Conservation (phyloP, 78 protist genomes). For the Fonticula alba region DNA sequence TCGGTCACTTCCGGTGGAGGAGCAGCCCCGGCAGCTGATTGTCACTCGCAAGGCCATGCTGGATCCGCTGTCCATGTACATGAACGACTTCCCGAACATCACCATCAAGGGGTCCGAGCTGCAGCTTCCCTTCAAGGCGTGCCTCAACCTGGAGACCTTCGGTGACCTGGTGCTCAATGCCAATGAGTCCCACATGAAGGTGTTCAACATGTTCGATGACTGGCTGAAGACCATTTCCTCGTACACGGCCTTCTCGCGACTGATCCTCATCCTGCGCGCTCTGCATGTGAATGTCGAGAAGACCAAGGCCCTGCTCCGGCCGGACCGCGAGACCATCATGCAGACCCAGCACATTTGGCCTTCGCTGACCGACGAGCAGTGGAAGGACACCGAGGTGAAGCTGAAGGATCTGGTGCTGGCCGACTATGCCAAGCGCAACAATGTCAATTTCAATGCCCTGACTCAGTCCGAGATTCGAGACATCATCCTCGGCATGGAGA, state of each 20-base stretch:
- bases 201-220: conserved; percentile 96
- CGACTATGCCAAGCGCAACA: conserved; percentile 95
- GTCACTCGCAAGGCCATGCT: conserved; percentile 93
- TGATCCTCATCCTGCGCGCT: conserved; percentile 90
- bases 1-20: conserved; percentile 93
- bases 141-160: conserved; percentile 84
- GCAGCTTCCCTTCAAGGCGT: conserved; percentile 93
- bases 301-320: conserved; percentile 78
- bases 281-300: conserved; percentile 81
- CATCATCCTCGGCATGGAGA: conserved; percentile 98
- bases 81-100: conserved; percentile 85
- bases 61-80: conserved; percentile 75
- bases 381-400: conserved; percentile 84
- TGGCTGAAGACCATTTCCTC: conserved; percentile 84
- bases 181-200: conserved; percentile 83
- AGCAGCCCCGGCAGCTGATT: conserved; percentile 98
- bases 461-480: conserved; percentile 97
- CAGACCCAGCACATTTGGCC: conserved; percentile 98
- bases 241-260: conserved; percentile 92
- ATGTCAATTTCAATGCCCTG: conserved; percentile 85
- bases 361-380: conserved; percentile 84
- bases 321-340: conserved; percentile 67
- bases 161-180: conserved; percentile 96
- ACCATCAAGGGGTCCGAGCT: conserved; percentile 95
- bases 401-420: conserved; percentile 94